Percentiles rank a stretch among this genome's conserved stretches.
Conservation (phyloP, 345 rosid species). For the Dipteronia sinensis region DNA sequence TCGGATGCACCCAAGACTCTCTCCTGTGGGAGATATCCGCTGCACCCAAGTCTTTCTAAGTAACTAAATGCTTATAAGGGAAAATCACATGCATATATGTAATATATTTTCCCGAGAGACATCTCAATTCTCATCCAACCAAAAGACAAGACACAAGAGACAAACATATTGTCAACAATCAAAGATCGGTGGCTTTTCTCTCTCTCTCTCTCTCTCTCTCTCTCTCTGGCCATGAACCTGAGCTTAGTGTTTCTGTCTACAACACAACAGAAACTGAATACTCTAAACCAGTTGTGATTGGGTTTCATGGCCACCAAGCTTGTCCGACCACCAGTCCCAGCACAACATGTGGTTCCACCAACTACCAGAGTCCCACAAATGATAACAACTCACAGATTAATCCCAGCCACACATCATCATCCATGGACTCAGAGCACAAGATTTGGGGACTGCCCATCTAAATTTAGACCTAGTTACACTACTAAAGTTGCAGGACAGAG, state of each 20-base stretch:
- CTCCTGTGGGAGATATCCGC: too few species aligned
- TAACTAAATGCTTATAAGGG: too few species aligned
- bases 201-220: too few species aligned
- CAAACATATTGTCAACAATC: neutral
- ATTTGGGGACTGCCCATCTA: neutral
- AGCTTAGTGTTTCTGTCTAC: neutral
- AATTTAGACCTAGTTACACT: constrained; percentile 28
- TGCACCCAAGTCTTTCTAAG: too few species aligned
- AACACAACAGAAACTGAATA: too few species aligned
- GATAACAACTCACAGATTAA: constrained; percentile 25
- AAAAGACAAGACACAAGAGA: neutral
- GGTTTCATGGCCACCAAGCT: constrained; percentile 38
- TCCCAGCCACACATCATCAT: constrained; percentile 9
- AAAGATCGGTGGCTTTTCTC: neutral
- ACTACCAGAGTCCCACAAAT: constrained; percentile 16
- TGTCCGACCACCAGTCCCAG: constrained; percentile 38
- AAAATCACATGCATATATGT: too few species aligned
- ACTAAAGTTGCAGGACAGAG: constrained; percentile 42
- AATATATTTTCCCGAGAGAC: too few species aligned
- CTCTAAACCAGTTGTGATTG: neutral
- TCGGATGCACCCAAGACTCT: too few species aligned
- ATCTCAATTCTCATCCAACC: neutral
- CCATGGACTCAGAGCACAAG: constrained; percentile 24
- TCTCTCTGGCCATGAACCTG: constrained; percentile 3
- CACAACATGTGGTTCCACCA: constrained; percentile 25